These are phyloP conservation scores for Yarrowia sp. DNA, from an alignment of 805 yeast genomes.

Conservation along the genomic window DNA sequence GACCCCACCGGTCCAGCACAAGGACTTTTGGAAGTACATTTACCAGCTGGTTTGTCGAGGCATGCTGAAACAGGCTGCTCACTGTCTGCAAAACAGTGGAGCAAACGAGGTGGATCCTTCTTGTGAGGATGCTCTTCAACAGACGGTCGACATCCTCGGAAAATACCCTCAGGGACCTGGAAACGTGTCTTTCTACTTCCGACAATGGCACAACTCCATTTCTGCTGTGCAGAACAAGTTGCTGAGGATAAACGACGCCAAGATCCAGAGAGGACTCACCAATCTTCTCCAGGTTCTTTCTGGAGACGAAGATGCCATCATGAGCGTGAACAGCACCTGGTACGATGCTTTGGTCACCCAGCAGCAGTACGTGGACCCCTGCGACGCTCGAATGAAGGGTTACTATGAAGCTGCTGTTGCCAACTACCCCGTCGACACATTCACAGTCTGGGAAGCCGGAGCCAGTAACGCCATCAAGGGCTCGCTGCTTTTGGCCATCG, in stretches of 20 bases:
- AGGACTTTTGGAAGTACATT: slow-evolving; percentile 28
- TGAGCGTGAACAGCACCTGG: slow-evolving; percentile 34
- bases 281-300: slow-evolving; percentile 33
- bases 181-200: slow-evolving; percentile 27
- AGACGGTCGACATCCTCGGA: slow-evolving; percentile 29
- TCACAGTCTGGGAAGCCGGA: slow-evolving; percentile 34
- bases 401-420: slow-evolving; percentile 32
- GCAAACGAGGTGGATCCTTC: slow-evolving; percentile 3
- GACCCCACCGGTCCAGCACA: slow-evolving; percentile 27
- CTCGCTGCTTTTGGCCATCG: slow-evolving; percentile 32
- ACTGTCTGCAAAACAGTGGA: slow-evolving; percentile 21
- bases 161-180: slow-evolving; percentile 32
- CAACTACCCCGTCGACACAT: slow-evolving; percentile 32
- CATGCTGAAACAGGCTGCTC: slow-evolving; percentile 25
- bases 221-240: slow-evolving; percentile 29
- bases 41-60: slow-evolving; percentile 28
- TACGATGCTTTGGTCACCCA: slow-evolving; percentile 36
- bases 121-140: slow-evolving; percentile 25
- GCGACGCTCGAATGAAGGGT: slow-evolving; percentile 33
- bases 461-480: slow-evolving; percentile 35
- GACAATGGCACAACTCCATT: slow-evolving; percentile 35
- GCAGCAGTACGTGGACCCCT: slow-evolving; percentile 35
- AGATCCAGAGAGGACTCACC: slow-evolving; percentile 29
- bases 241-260: slow-evolving; percentile 28
- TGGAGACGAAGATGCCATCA: slow-evolving; percentile 35